Evolutionary conservation across 2,329 filamentous ascomycete species (phyloP), one percentile per base, ranked within the genome.

Genomic region (Podosphaera aphanis): DNA sequence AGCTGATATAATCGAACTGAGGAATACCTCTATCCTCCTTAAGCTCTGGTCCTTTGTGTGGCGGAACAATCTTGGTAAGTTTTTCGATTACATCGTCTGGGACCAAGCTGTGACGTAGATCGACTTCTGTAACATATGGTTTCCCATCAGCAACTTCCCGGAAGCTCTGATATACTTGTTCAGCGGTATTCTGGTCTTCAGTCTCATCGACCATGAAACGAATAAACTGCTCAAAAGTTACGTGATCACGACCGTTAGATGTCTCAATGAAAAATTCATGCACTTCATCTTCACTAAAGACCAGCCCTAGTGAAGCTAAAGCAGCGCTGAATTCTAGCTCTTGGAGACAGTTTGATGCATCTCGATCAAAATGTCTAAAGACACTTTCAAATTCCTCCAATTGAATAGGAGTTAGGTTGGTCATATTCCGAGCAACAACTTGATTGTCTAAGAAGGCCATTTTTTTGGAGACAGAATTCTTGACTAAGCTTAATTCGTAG

Each of bases 121-220:
- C 90, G 67, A 98, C 81, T 64, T 98, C 90, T 4, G 90, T 98
- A 36, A 98, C 90, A 61, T 98, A 98, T 10, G 88, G 86, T 69
- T 98, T 98, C 53, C 90, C 90, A 65, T 98, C 90, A 16, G 90
- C 90, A 40, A 98, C 90, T 63, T 98, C 90, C 48, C 79, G 77
- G 73, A 98, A 98, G 51, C 82, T 92, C 64, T 98, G 88, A 67
- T 90, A 95, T 4, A 98, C 90, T 62, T 98, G 90, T 63, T 95
- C 90, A 11, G 90, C 90, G 3, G 86, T 94, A 61, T 98, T 94
- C 64, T 98, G 90, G 59, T 98, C 90, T 63, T 98, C 90, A 11
- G 90, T 98, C 43, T 94, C 90, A 55, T 93, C 84, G 42, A 98
- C 90, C 90, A 98, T 98, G 69, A 98, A 98, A 35, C 83, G 78